Percentiles rank a stretch among this genome's conserved stretches.
These are phyloP conservation scores for Suhomyces kilbournensis DNA, from an alignment of 805 yeast genomes.

Conservation along the genomic window DNA sequence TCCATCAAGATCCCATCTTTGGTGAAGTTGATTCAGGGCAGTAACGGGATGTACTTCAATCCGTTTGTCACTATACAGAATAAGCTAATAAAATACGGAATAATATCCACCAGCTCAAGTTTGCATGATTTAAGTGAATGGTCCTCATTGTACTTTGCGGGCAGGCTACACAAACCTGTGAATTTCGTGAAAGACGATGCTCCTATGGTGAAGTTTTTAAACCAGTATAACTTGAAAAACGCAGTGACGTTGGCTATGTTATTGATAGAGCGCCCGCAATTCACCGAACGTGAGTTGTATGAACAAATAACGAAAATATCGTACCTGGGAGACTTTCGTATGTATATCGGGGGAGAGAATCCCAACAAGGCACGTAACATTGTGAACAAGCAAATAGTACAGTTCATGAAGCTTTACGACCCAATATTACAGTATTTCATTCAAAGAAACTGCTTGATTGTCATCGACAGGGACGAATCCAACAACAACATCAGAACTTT, in stretches of 20 bases:
- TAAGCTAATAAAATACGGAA: slow-evolving; percentile 75
- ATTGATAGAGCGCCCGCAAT: slow-evolving; percentile 35
- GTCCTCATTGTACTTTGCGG: slow-evolving; percentile 85
- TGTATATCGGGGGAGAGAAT: slow-evolving; percentile 84
- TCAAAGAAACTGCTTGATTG: slow-evolving; percentile 16
- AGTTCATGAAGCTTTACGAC: slow-evolving; percentile 70
- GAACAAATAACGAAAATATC: slow-evolving; percentile 76
- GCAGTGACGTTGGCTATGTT: slow-evolving; percentile 72
- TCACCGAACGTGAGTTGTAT: slow-evolving; percentile 66
- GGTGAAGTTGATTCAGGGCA: slow-evolving; percentile 46
- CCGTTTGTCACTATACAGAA: slow-evolving; percentile 70
- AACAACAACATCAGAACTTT: slow-evolving; percentile 11
- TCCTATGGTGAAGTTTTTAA: slow-evolving; percentile 58
- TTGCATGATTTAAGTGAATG: slow-evolving; percentile 75
- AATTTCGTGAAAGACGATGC: slow-evolving; percentile 61
- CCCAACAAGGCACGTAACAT: slow-evolving; percentile 86
- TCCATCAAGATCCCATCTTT: slow-evolving; percentile 39
- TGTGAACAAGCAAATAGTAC: slow-evolving; percentile 67
- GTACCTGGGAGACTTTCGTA: slow-evolving; percentile 87
- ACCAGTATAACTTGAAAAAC: slow-evolving; percentile 71
- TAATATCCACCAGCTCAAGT: slow-evolving; percentile 61
- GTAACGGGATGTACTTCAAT: slow-evolving; percentile 88
- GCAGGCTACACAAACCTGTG: slow-evolving; percentile 92
- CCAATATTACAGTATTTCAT: slow-evolving; percentile 46
- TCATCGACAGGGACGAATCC: slow-evolving; percentile 11